Base-by-base conservation (phyloP, 805 yeast species). In the Debaryomyces prosopidis region DNA sequence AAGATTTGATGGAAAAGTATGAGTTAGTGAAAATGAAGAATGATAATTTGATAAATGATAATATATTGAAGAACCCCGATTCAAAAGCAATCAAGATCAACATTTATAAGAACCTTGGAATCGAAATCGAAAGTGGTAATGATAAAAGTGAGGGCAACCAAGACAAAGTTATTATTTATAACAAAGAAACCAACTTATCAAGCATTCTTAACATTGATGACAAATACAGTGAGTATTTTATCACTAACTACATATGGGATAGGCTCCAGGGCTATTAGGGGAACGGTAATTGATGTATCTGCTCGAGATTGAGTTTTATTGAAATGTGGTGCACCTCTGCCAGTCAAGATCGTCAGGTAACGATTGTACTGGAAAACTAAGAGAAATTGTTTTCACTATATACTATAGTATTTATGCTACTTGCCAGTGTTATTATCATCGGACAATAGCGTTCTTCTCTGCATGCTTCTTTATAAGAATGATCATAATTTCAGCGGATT, bases 211-310 rank as follows among this genome's bases (percentile, higher is more conserved):
- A 79, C 20, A 74, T 82, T 58, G 73, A 75, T 36, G 69, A 72
- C 27, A 76, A 80, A 47, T 80, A 82, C 49, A 80, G 86, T 54
- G 84, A 82, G 47, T 84, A 76, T 55, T 87, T 86, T 61, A 77
- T 86, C 26, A 77, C 89, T 11, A 87, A 88, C 57, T 85, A 80
- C 58, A 78, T 88, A 27, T 88, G 96, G 96, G 94, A 87, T 49
- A 75, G 78, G 28, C 33, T 57, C 3, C 37, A 32, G 27, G 36
- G 43, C 17, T 18, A 40, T 11, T 40, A 31, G 19, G 9, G 3
- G 26, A 2, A 4, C 9, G 26, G 6, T 23, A 23, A 10, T 7
- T 5, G 26, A 4, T 23, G 5, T 23, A 23, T 23, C 26, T 23
- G n/a, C n/a, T n/a, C n/a, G n/a, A n/a, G n/a, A n/a, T n/a, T n/a